A percentile compares a stretch with the other conserved stretches of the same genome.
phyloP scores from a whole-genome alignment of 2,329 filamentous ascomycete genomes.

The Clarireedia paspali region DNA sequence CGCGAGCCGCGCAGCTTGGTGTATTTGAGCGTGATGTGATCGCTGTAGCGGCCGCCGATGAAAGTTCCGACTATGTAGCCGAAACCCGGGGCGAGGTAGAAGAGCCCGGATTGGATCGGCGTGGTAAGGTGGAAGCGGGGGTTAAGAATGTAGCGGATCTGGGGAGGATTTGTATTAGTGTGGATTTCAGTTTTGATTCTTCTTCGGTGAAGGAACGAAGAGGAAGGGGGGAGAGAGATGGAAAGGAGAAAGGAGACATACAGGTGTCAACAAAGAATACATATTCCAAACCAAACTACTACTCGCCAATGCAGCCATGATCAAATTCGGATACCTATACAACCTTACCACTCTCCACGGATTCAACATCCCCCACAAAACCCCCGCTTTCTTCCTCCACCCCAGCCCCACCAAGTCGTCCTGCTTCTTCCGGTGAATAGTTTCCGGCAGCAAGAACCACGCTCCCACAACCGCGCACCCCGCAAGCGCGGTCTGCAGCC shows the following conservation, averaged over 20 bases:
- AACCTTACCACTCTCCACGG: slow-evolving; percentile 56
- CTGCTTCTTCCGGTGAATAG: slow-evolving; percentile 57
- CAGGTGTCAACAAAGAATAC: slow-evolving; percentile 56
- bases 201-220: too few relatives aligned
- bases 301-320: slow-evolving; percentile 53
- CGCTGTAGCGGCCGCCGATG: slow-evolving; percentile 64
- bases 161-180: background rate
- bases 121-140: slow-evolving; percentile 62
- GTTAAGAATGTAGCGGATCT: slow-evolving; percentile 65
- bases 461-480: slow-evolving; percentile 51
- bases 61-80: slow-evolving; percentile 65
- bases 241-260: background rate
- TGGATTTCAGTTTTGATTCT: too few relatives aligned
- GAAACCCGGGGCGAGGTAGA: slow-evolving; percentile 66
- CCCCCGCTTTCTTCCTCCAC: slow-evolving; percentile 39
- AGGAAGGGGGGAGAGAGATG: too few relatives aligned
- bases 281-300: slow-evolving; percentile 68
- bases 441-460: slow-evolving; percentile 64
- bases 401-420: slow-evolving; percentile 52
- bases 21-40: slow-evolving; percentile 57
- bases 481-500: slow-evolving; percentile 64
- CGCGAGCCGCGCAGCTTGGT: slow-evolving; percentile 48
- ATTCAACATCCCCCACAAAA: slow-evolving; percentile 57
- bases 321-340: slow-evolving; percentile 62
- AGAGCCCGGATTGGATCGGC: slow-evolving; percentile 60